phyloP scores from a whole-genome alignment of 768 basidiomycete genomes.

The Postia placenta region DNA sequence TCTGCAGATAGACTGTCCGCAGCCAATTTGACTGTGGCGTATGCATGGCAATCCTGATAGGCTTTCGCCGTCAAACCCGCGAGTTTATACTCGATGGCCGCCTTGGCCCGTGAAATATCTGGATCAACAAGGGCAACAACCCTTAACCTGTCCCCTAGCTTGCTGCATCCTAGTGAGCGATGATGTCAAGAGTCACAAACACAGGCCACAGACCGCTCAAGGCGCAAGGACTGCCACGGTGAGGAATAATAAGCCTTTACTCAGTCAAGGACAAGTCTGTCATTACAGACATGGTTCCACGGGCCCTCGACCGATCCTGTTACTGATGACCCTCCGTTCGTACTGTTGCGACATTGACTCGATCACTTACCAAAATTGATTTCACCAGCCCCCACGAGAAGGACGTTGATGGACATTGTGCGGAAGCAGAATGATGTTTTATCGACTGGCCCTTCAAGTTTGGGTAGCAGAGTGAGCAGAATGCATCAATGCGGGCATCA shows the following conservation, averaged over 20 bases:
- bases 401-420: conserved; percentile 28
- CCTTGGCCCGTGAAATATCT: conserved; percentile 28
- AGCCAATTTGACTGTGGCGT: conserved; percentile 6
- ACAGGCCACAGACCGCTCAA: conserved; percentile 16
- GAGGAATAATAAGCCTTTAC: background rate
- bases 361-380: conserved; percentile 38
- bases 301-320: conserved; percentile 28
- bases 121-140: conserved; percentile 44
- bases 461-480: background rate
- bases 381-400: conserved; percentile 45
- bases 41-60: conserved; percentile 21
- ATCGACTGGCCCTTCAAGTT: background rate
- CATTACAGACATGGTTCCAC: conserved; percentile 29
- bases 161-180: conserved; percentile 17
- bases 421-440: background rate
- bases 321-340: too few species aligned
- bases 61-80: conserved; percentile 33
- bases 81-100: conserved; percentile 34
- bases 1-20: background rate
- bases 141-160: conserved; percentile 41
- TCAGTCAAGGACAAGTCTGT: too few species aligned
- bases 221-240: conserved; percentile 10
- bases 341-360: background rate
- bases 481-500: too few species aligned
- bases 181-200: background rate